Conservation (phyloP, 345 rosid genomes). For the Camelina neglecta region DNA sequence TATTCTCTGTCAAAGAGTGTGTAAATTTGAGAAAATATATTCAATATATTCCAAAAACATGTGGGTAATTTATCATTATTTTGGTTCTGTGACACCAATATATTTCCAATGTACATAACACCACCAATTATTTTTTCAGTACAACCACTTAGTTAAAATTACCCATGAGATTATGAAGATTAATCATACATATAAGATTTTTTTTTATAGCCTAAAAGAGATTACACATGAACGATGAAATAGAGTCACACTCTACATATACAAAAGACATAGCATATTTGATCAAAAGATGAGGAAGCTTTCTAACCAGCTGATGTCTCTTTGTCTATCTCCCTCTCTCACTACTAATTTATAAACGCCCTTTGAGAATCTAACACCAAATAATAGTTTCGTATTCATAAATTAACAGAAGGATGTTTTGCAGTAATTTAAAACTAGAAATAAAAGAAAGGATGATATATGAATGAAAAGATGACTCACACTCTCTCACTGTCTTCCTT, state of each 20-base stretch:
- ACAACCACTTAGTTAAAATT: conserved; percentile 2
- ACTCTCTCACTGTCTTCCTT: conserved; percentile 53
- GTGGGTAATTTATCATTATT: no score
- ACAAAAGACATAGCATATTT: conserved; percentile 16
- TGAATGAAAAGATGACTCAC: neutral
- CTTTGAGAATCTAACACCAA: conserved; percentile 13
- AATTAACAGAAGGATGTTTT: neutral
- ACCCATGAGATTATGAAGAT: conserved; percentile 14
- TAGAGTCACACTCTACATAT: conserved; percentile 19
- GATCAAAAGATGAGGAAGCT: conserved; percentile 22
- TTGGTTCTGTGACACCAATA: no score
- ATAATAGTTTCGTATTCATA: neutral
- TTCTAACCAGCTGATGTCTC: conserved; percentile 14
- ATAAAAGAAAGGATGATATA: neutral
- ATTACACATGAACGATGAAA: conserved; percentile 19
- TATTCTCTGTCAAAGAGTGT: no score
- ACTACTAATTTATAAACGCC: conserved; percentile 5
- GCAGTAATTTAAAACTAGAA: neutral
- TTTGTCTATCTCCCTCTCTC: conserved; percentile 13
- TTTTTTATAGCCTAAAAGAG: conserved; percentile 2
- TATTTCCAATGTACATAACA: neutral
- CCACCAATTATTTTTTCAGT: neutral
- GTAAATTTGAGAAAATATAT: no score
- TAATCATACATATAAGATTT: neutral
- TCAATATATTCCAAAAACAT: no score